Conservation (phyloP, 108 stramenopile species). For the Aurantiochytrium sp. region DNA sequence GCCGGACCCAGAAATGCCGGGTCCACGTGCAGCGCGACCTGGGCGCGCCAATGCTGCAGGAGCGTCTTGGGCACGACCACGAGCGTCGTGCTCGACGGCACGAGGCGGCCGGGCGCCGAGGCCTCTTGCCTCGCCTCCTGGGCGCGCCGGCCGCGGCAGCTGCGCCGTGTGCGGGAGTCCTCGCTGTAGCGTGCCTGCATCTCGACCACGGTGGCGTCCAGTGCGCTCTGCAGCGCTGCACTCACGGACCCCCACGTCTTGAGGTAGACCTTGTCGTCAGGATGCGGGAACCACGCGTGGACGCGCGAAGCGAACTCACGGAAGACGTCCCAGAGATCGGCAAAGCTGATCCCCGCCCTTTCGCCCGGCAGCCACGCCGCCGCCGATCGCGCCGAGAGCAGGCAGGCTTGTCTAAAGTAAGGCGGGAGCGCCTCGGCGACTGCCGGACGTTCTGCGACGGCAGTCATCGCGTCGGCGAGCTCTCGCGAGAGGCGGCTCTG, state of each 20-base stretch:
- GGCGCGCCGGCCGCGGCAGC: background rate
- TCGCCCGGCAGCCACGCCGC: no score
- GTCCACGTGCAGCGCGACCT: constrained; percentile 39
- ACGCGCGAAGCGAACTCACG: background rate
- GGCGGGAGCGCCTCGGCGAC: no score
- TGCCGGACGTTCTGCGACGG: no score
- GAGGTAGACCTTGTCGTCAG: background rate
- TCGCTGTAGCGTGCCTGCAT: background rate
- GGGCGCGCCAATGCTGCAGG: constrained; percentile 52
- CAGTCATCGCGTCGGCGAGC: no score
- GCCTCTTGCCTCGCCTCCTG: background rate
- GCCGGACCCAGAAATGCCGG: background rate
- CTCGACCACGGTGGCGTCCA: background rate
- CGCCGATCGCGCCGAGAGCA: no score
- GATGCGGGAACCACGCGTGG: background rate
- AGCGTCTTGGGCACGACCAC: constrained; percentile 53
- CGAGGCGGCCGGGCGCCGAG: constrained; percentile 31
- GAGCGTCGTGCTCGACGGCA: constrained; percentile 44
- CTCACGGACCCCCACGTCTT: background rate
- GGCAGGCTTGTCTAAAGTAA: no score
- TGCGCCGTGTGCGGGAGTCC: background rate
- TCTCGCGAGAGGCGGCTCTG: no score
- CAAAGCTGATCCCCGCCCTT: no score
- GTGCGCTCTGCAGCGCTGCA: background rate
- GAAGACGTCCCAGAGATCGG: background rate